These are phyloP conservation scores for Zymoseptoria crescenta DNA, from an alignment of 2,329 filamentous ascomycete genomes.

Conservation along the genomic window DNA sequence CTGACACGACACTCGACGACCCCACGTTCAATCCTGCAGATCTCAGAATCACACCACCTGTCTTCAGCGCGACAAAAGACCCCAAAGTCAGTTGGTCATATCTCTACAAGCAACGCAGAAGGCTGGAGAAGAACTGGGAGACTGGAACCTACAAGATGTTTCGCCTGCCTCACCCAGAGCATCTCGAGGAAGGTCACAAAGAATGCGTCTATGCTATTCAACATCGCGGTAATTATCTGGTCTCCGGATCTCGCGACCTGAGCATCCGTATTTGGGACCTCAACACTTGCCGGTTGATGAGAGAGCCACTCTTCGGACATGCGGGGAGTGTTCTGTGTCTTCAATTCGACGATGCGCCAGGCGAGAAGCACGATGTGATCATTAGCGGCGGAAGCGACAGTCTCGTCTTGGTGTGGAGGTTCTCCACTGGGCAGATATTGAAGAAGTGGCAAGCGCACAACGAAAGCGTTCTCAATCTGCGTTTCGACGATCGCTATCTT, in stretches of 20 bases:
- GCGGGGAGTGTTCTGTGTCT: slow-evolving; percentile 83
- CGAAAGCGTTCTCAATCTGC: slow-evolving; percentile 88
- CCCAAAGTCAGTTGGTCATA: slow-evolving; percentile 83
- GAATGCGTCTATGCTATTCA: slow-evolving; percentile 96
- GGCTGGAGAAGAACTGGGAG: slow-evolving; percentile 87
- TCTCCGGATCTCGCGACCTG: slow-evolving; percentile 86
- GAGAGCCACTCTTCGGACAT: slow-evolving; percentile 66
- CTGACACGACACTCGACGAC: background rate
- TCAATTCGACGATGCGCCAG: slow-evolving; percentile 80
- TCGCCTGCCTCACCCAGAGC: slow-evolving; percentile 75
- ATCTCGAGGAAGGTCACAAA: slow-evolving; percentile 72
- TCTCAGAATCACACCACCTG: slow-evolving; percentile 7
- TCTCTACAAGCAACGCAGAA: slow-evolving; percentile 78
- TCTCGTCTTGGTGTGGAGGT: slow-evolving; percentile 83
- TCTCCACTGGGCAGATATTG: slow-evolving; percentile 79
- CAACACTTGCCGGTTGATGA: slow-evolving; percentile 65
- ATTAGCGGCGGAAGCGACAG: slow-evolving; percentile 92
- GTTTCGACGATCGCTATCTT: slow-evolving; percentile 83
- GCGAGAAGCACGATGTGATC: slow-evolving; percentile 71
- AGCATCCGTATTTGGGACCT: slow-evolving; percentile 88
- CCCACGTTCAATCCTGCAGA: background rate
- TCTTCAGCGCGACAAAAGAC: slow-evolving; percentile 27
- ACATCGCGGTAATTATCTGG: slow-evolving; percentile 74
- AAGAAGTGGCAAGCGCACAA: slow-evolving; percentile 73
- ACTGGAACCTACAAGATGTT: slow-evolving; percentile 76